phyloP scores from a whole-genome alignment of 768 basidiomycete genomes.

The Sporobolomyces roseus region DNA sequence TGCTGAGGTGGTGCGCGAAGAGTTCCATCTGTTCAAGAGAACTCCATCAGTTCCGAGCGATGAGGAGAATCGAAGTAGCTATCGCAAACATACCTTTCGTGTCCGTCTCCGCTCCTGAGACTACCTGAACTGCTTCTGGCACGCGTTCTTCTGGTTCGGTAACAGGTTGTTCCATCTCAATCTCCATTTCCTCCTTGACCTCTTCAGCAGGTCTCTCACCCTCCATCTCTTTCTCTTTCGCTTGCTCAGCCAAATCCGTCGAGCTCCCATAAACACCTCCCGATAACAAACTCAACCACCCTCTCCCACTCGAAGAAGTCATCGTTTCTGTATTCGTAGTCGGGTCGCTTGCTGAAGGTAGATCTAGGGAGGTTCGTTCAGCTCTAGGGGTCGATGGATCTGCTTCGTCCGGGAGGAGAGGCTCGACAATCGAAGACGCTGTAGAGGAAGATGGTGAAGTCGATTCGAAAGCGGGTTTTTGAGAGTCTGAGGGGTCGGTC shows the following conservation, averaged over 20 bases:
- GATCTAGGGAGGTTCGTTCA: neutral
- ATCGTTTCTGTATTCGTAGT: neutral
- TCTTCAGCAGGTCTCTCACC: neutral
- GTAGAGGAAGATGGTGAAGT: conserved; percentile 7
- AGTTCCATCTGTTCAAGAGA: neutral
- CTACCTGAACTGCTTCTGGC: neutral
- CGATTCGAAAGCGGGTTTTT: no score
- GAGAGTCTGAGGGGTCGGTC: no score
- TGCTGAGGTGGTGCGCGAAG: neutral
- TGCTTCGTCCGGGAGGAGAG: neutral
- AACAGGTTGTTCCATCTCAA: neutral
- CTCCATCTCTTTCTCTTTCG: neutral
- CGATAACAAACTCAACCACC: neutral
- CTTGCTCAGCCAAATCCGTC: neutral
- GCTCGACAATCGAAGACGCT: neutral
- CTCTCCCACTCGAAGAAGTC: neutral
- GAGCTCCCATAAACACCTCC: conserved; percentile 1
- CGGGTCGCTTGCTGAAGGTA: neutral
- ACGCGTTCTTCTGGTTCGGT: neutral
- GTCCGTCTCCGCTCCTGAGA: neutral
- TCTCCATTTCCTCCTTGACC: neutral
- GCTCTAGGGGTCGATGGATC: conserved; percentile 5
- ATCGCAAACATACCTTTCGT: neutral
- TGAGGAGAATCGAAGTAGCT: neutral
- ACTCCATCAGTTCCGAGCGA: neutral